Percentiles rank a stretch among this genome's conserved stretches.
Evolutionary conservation across 2,329 filamentous ascomycete genomes (phyloP).

Genomic region (Xylaria sp.): DNA sequence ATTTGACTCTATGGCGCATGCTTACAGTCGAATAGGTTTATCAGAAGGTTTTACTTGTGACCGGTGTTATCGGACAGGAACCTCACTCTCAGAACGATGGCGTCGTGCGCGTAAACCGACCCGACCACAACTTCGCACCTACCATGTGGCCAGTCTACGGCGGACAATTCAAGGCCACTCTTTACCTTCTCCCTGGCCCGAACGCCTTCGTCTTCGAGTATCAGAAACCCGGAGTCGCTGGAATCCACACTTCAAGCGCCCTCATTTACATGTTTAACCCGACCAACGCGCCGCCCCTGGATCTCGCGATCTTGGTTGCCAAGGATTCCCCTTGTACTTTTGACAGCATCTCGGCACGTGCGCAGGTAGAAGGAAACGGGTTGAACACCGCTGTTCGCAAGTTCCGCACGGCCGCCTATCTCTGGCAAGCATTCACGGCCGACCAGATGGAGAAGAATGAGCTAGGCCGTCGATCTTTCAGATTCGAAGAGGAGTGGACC

Average conservation of each 20-base stretch:
- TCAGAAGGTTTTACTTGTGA: slow-evolving; percentile 80
- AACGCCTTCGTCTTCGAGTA: slow-evolving; percentile 89
- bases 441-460: slow-evolving; percentile 93
- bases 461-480: slow-evolving; percentile 77
- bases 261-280: slow-evolving; percentile 83
- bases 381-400: slow-evolving; percentile 79
- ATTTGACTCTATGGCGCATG: neutral
- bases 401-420: slow-evolving; percentile 88
- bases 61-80: slow-evolving; percentile 74
- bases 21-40: slow-evolving; percentile 58
- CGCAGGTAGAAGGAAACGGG: slow-evolving; percentile 74
- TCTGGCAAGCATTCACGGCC: slow-evolving; percentile 95
- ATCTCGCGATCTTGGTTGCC: slow-evolving; percentile 80
- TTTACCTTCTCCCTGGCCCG: slow-evolving; percentile 85
- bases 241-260: slow-evolving; percentile 71
- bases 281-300: slow-evolving; percentile 72
- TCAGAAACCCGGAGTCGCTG: slow-evolving; percentile 63
- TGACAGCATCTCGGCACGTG: slow-evolving; percentile 71
- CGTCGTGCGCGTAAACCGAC: slow-evolving; percentile 68
- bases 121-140: slow-evolving; percentile 79
- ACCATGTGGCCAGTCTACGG: slow-evolving; percentile 82
- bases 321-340: slow-evolving; percentile 84
- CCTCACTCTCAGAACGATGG: slow-evolving; percentile 63
- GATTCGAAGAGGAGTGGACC: slow-evolving; percentile 94
- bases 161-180: slow-evolving; percentile 84